Evolutionary conservation across 805 yeast species (phyloP).

Genomic region (Metschnikowia colocasiae): DNA sequence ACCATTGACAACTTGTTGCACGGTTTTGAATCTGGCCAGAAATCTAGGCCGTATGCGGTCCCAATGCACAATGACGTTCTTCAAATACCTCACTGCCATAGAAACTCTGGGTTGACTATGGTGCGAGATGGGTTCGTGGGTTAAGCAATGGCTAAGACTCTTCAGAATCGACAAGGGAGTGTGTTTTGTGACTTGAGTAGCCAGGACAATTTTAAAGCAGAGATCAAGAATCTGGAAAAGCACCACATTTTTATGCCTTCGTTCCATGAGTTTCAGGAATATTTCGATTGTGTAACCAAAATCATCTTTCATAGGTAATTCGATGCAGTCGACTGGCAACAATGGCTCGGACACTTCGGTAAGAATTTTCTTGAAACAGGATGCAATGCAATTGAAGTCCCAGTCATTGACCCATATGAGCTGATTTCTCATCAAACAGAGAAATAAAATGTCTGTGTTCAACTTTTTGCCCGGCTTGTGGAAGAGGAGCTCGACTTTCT

Average conservation of each 20-base stretch:
- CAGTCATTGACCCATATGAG: slow-evolving; percentile 52
- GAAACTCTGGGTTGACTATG: slow-evolving; percentile 44
- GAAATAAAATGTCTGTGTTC: slow-evolving; percentile 43
- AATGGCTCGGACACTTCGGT: slow-evolving; percentile 52
- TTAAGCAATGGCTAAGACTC: slow-evolving; percentile 51
- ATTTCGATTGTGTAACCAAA: slow-evolving; percentile 38
- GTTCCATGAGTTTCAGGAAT: slow-evolving; percentile 34
- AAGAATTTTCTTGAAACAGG: slow-evolving; percentile 44
- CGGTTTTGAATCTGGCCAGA: slow-evolving; percentile 11
- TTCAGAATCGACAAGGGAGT: slow-evolving; percentile 39
- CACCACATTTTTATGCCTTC: slow-evolving; percentile 20
- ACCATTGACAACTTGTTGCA: slow-evolving; percentile 18
- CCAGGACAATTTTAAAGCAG: slow-evolving; percentile 34
- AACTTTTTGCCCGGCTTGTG: slow-evolving; percentile 55
- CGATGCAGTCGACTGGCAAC: slow-evolving; percentile 46
- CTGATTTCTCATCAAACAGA: slow-evolving; percentile 54
- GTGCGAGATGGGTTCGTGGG: slow-evolving; percentile 44
- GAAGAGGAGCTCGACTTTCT: slow-evolving; percentile 44
- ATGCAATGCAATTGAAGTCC: slow-evolving; percentile 51
- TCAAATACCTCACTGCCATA: slow-evolving; percentile 52
- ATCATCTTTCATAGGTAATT: slow-evolving; percentile 52
- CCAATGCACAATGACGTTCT: slow-evolving; percentile 54
- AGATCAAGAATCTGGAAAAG: slow-evolving; percentile 45
- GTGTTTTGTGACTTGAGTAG: slow-evolving; percentile 17
- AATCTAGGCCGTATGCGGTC: slow-evolving; percentile 22